These are phyloP conservation scores for Discostella pseudostelligera DNA, from an alignment of 108 stramenopile species.

Conservation along the genomic window DNA sequence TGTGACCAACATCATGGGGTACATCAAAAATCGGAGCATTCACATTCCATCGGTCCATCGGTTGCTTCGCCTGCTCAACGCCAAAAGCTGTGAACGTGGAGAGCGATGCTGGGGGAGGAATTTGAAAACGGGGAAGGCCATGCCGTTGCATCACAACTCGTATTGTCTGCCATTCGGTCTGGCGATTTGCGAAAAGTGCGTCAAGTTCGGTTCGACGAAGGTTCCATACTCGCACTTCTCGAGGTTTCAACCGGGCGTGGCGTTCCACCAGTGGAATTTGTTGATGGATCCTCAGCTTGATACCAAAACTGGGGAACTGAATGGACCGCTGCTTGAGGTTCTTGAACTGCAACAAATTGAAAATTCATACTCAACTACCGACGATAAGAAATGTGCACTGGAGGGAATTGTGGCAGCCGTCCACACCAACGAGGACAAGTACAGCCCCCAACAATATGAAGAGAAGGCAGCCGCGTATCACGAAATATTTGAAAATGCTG, in stretches of 20 bases:
- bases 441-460: conserved; percentile 26
- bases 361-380: conserved; percentile 19
- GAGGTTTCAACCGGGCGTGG: conserved; percentile 24
- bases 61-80: conserved; percentile 36
- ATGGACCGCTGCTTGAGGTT: conserved; percentile 26
- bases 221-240: conserved; percentile 28
- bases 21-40: conserved; percentile 34
- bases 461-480: conserved; percentile 21
- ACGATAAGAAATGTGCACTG: conserved; percentile 24
- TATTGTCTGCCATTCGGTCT: conserved; percentile 30
- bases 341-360: conserved; percentile 44
- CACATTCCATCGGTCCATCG: conserved; percentile 38
- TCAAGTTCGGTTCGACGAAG: conserved; percentile 40
- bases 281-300: conserved; percentile 31
- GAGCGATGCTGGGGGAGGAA: conserved; percentile 46
- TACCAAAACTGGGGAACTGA: conserved; percentile 21
- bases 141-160: conserved; percentile 10
- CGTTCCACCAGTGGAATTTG: conserved; percentile 36
- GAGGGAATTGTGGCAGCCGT: conserved; percentile 13
- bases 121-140: conserved; percentile 27
- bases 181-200: conserved; percentile 43
- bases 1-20: conserved; percentile 28
- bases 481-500: conserved; percentile 32
- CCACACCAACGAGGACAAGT: conserved; percentile 6
- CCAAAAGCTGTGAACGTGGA: conserved; percentile 41